Percentiles rank a stretch among this genome's conserved stretches.
phyloP scores from a whole-genome alignment of 352 stramenopile genomes.

The Phytophthora multivora region DNA sequence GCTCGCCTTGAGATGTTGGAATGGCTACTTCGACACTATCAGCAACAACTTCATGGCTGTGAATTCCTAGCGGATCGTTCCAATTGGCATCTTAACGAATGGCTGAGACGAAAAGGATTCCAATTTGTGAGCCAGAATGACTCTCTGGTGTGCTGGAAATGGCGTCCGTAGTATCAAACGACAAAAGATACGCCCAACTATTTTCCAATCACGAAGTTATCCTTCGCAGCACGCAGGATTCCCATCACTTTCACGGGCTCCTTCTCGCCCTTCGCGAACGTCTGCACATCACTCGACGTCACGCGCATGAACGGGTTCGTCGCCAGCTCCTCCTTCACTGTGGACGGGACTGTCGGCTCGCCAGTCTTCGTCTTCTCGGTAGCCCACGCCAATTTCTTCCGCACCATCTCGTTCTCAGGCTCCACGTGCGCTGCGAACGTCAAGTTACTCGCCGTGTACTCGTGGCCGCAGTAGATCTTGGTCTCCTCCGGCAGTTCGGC shows the following conservation, averaged over 20 bases:
- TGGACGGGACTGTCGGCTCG: constrained; percentile 90
- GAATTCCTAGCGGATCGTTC: constrained; percentile 18
- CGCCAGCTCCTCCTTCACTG: constrained; percentile 65
- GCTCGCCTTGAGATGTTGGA: constrained; percentile 18
- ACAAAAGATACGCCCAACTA: background rate
- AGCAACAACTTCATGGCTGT: constrained; percentile 6
- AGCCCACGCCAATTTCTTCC: constrained; percentile 71
- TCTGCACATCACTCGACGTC: constrained; percentile 46
- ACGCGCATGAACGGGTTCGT: constrained; percentile 89
- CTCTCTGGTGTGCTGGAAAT: constrained; percentile 13
- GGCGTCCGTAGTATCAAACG: background rate
- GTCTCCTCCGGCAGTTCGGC: constrained; percentile 68
- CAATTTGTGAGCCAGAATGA: constrained; percentile 15
- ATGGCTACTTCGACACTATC: constrained; percentile 14
- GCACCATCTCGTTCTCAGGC: constrained; percentile 77
- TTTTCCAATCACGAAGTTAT: constrained; percentile 65
- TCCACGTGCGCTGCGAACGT: constrained; percentile 91
- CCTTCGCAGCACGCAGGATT: constrained; percentile 58
- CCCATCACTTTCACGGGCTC: constrained; percentile 68
- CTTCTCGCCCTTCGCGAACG: constrained; percentile 43
- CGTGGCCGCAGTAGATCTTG: constrained; percentile 91
- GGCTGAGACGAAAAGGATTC: constrained; percentile 10
- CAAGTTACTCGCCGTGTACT: constrained; percentile 93
- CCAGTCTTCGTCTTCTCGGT: constrained; percentile 36
- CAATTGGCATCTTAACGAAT: constrained; percentile 20